Base-by-base conservation (phyloP, 139 green algal species). In the Coccomyxa sp. region DNA sequence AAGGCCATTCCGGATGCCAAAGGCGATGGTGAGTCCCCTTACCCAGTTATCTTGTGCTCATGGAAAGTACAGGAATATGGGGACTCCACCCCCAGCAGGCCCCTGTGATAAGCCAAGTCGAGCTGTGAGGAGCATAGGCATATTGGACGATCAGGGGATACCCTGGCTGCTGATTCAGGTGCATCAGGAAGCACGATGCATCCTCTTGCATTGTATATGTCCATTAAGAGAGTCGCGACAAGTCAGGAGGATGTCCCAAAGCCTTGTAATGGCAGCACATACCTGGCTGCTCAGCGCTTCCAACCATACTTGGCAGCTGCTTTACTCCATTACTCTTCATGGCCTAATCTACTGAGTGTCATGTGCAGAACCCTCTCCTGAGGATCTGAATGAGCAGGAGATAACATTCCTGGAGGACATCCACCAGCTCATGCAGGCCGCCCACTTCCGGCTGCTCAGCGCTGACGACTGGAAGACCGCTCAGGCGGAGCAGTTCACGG, bases 361-460 rank as follows among this genome's bases (percentile, higher is more conserved):
- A 29, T 40, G 18, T 37, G 78, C 14, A 8, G 35, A 39, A 33
- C 74, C 72, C 2, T 41, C 38, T 22, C n/a, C 33, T 6, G 35
- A 76, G 24, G 74, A 83, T 18, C 40, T 94, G 40, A 86, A 92
- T 68, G 31, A 81, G 33, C 81, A 77, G 50, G 90, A 95, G 78
- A 39, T 83, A 18, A 74, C 73, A 9, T 91, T 95, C 35, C 75
- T 96, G 44, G 74, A 76, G 6, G 90, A 92, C 73, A 89, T 94
- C 41, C 64, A 89, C 7, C 74, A 84, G 68, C 86, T 96, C 64
- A 85, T 96, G 83, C 37, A 78, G 27, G 77, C 82, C 5, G 82
- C 83, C 0, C 88, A 93, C 73, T 96, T 89, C 85, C 74, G 87
- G 39, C 78, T 93, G 54, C 72, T 95, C 39, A 88, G 75, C 39